A percentile compares a stretch with the other conserved stretches of the same genome.
These are phyloP conservation scores for Erodium texanum DNA, from an alignment of 441 rosid genomes.

Conservation along the genomic window DNA sequence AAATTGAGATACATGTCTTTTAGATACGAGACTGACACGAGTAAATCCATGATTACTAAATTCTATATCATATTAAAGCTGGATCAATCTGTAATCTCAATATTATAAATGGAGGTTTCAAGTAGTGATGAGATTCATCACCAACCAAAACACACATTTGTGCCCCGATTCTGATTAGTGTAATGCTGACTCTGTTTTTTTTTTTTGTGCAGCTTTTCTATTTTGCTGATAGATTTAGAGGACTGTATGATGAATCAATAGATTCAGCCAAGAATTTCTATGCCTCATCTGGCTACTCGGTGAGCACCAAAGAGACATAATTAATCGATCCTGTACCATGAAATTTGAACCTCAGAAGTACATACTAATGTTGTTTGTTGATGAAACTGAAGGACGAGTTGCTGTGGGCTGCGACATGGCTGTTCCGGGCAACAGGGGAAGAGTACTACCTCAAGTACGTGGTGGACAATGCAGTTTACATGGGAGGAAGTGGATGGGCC, in stretches of 20 bases:
- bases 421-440: conserved; percentile 44
- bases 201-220: conserved; percentile 40
- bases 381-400: conserved; percentile 41
- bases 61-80: no score
- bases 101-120: no score
- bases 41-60: no score
- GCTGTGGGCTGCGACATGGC: conserved; percentile 58
- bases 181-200: background rate
- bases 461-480: conserved; percentile 41
- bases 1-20: no score
- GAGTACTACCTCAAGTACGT: conserved; percentile 47
- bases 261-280: conserved; percentile 41
- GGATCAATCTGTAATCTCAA: no score
- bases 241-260: conserved; percentile 50
- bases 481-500: conserved; percentile 67
- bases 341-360: background rate
- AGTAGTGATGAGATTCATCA: no score
- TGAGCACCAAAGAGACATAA: conserved; percentile 17
- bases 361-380: conserved; percentile 4
- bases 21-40: no score
- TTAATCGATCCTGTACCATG: background rate
- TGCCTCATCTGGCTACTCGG: conserved; percentile 47
- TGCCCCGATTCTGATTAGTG: background rate
- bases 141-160: no score
- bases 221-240: conserved; percentile 54